Base-by-base conservation (phyloP, 1,284 basidiomycete species). In the Tilletia indica region DNA sequence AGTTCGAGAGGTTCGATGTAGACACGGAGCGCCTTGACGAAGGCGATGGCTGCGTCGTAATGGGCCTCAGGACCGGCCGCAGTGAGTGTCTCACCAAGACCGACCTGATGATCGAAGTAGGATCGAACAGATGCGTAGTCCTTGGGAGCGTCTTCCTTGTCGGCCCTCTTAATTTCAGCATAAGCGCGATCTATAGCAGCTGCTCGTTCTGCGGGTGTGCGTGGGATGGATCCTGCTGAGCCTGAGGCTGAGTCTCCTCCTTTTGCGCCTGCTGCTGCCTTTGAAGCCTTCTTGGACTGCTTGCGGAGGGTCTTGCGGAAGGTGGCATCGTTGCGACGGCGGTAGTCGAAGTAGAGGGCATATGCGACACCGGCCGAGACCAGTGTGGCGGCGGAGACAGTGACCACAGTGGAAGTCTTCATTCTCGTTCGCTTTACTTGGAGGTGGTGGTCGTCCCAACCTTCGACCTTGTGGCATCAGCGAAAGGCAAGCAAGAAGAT, bases 1-100 rank as follows among this genome's bases (percentile, higher is more conserved):
- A 97, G 89, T 85, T 97, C 94, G 61, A 94, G 89, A 11, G 94
- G 93, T 67, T 91, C 89, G 71, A 95, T 96, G 87, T 98, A 99
- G 63, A 97, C 94, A 72, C 93, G 90, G 75, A 98, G 89, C 4
- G 94, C 96, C 73, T 92, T 90, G 89, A 91, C 98, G 89, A 98
- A 98, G 70, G 91, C 89, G 81, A 93, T 87, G 38, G 97, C 94
- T 6, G 96, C 91, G 21, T 90, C 75, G 34, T 81, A 77, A 67
- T 82, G 78, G 70, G 77, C 76, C 63, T 76, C 67, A 31, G 79
- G 70, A 92, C 95, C 94, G 87, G 90, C 88, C 16, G 88, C 85
- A 74, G 91, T 89, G 61, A 97, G 88, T 77, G 91, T 89, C 87
- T 99, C 96, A 76, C 94, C 96, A 81, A 91, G 88, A 71, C 89